Evolutionary conservation across 306 rosid species (phyloP).

Genomic region (Vicia villosa): DNA sequence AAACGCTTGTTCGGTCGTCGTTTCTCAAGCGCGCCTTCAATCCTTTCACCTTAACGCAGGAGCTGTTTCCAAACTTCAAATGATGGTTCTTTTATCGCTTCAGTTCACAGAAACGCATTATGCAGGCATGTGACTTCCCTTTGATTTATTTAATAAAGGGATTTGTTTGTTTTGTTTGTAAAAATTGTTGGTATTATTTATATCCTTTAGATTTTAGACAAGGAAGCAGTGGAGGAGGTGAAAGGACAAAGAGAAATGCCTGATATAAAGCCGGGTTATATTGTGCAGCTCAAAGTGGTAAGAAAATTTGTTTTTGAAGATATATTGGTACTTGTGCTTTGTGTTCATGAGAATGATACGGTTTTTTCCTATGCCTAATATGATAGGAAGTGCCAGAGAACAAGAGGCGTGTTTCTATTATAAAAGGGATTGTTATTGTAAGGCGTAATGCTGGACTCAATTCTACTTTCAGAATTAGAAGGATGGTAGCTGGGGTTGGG

Average conservation of each 20-base stretch:
- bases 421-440: constrained; percentile 94
- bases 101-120: too few relatives aligned
- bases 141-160: not conserved
- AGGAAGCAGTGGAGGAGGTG: constrained; percentile 84
- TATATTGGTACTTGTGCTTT: not conserved
- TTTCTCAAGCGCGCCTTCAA: too few relatives aligned
- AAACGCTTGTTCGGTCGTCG: too few relatives aligned
- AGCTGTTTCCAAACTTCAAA: too few relatives aligned
- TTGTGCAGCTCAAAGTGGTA: constrained; percentile 99
- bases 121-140: constrained; percentile 71
- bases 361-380: constrained; percentile 19
- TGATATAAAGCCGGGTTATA: constrained; percentile 87
- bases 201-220: constrained; percentile 77
- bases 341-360: not conserved
- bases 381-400: constrained; percentile 94
- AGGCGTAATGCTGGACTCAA: constrained; percentile 88
- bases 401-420: constrained; percentile 79
- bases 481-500: constrained; percentile 93
- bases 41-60: too few relatives aligned
- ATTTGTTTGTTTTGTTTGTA: constrained; percentile 29
- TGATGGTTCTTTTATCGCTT: too few relatives aligned
- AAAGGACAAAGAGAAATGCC: constrained; percentile 68
- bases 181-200: constrained; percentile 34
- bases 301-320: constrained; percentile 18
- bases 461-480: constrained; percentile 79